Percentiles rank a stretch among this genome's conserved stretches.
Conservation (phyloP, 495 filamentous ascomycete species). For the Melanomma pulvis-pyrius region DNA sequence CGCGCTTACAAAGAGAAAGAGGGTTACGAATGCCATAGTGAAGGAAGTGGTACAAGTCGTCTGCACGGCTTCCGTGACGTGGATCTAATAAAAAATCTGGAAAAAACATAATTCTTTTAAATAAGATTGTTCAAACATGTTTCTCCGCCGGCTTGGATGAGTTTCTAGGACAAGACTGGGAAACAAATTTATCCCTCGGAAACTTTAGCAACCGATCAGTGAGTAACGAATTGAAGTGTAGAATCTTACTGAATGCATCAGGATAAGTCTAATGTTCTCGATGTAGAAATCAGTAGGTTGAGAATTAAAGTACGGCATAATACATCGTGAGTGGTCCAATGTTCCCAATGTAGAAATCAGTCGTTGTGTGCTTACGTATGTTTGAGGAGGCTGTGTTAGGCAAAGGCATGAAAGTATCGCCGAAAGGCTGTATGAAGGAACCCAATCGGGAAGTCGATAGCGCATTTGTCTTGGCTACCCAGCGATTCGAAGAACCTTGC, state of each 20-base stretch:
- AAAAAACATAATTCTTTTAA: neutral
- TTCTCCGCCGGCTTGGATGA: neutral
- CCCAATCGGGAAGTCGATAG: neutral
- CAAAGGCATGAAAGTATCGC: neutral
- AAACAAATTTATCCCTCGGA: neutral
- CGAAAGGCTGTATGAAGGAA: no score
- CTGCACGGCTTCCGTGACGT: neutral
- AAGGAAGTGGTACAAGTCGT: neutral
- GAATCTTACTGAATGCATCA: neutral
- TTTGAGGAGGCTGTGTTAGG: neutral
- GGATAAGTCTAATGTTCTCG: neutral
- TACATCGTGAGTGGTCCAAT: neutral
- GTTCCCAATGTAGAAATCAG: neutral
- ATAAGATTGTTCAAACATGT: neutral
- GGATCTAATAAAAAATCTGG: neutral
- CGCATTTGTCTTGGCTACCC: neutral
- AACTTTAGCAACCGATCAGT: neutral
- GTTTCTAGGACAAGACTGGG: neutral
- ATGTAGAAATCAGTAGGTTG: neutral
- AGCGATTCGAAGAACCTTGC: neutral
- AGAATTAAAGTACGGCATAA: neutral
- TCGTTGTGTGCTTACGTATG: neutral
- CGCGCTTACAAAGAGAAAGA: neutral
- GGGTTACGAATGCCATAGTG: neutral
- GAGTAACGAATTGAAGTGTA: neutral